A percentile compares a stretch with the other conserved stretches of the same genome.
Evolutionary conservation across 345 rosid species (phyloP).

Genomic region (Eutrema yunnanense): DNA sequence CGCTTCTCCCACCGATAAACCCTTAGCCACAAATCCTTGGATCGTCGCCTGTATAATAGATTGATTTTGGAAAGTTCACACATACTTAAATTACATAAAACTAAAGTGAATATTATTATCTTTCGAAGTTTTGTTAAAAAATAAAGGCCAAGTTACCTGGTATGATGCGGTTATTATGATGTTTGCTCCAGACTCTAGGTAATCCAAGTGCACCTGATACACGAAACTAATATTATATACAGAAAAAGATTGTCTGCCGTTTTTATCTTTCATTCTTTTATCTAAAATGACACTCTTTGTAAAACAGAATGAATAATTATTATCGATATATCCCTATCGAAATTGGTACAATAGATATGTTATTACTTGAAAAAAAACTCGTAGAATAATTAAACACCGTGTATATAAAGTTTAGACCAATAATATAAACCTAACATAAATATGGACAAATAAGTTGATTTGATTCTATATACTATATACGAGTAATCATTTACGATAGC

Average conservation of each 20-base stretch:
- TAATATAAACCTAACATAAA: not conserved
- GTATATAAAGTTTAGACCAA: not conserved
- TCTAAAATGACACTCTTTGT: too few relatives aligned
- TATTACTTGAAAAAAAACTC: not conserved
- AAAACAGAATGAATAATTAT: too few relatives aligned
- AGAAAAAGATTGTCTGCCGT: not conserved
- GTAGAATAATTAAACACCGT: not conserved
- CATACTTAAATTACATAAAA: not conserved
- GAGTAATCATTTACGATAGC: not conserved
- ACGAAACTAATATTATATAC: not conserved
- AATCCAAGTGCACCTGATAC: constrained; percentile 71
- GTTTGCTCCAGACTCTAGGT: constrained; percentile 85
- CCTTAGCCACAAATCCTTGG: constrained; percentile 86
- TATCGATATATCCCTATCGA: too few relatives aligned
- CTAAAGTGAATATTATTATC: not conserved
- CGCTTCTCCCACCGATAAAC: constrained; percentile 56
- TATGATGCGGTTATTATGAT: constrained; percentile 76
- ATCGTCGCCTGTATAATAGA: constrained; percentile 55
- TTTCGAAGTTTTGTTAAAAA: not conserved
- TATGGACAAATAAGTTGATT: not conserved
- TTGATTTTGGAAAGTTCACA: not conserved
- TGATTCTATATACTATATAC: not conserved
- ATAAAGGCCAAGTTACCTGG: constrained; percentile 43
- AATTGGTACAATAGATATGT: too few relatives aligned
- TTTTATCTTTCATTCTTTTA: not conserved